Conservation (phyloP, 805 yeast species). For the Suhomyces sp. region DNA sequence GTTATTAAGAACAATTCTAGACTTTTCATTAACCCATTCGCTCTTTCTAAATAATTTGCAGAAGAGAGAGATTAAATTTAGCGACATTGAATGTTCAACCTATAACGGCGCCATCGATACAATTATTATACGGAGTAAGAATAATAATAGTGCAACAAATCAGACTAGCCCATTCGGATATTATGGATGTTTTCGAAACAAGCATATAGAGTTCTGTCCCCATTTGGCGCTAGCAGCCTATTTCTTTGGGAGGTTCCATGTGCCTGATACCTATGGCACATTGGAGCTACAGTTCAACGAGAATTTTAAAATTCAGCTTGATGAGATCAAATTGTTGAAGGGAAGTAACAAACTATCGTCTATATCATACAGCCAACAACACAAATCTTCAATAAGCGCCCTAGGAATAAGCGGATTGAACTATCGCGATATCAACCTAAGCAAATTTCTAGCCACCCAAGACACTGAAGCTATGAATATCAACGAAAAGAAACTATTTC, state of each 20-base stretch:
- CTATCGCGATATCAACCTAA: constrained; percentile 18
- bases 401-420: constrained; percentile 17
- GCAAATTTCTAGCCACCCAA: constrained; percentile 18
- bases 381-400: constrained; percentile 21
- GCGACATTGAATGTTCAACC: constrained; percentile 13
- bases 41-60: constrained; percentile 20
- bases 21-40: constrained; percentile 22
- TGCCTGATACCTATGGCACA: constrained; percentile 24
- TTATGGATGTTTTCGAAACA: constrained; percentile 22
- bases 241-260: constrained; percentile 27
- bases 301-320: constrained; percentile 6
- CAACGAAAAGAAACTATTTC: constrained; percentile 10
- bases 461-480: constrained; percentile 2
- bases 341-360: constrained; percentile 23
- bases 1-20: constrained; percentile 22
- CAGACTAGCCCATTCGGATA: constrained; percentile 7
- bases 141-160: not conserved
- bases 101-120: not conserved
- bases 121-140: constrained; percentile 4
- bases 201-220: constrained; percentile 25
- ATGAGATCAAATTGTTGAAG: constrained; percentile 21
- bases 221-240: constrained; percentile 26
- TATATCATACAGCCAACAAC: constrained; percentile 26
- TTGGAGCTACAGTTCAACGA: constrained; percentile 14
- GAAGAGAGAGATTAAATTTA: constrained; percentile 22